Evolutionary conservation across 2,329 filamentous ascomycete genomes (phyloP), one percentile per base, ranked within the genome.

Genomic region (Penicillium sumatraense): DNA sequence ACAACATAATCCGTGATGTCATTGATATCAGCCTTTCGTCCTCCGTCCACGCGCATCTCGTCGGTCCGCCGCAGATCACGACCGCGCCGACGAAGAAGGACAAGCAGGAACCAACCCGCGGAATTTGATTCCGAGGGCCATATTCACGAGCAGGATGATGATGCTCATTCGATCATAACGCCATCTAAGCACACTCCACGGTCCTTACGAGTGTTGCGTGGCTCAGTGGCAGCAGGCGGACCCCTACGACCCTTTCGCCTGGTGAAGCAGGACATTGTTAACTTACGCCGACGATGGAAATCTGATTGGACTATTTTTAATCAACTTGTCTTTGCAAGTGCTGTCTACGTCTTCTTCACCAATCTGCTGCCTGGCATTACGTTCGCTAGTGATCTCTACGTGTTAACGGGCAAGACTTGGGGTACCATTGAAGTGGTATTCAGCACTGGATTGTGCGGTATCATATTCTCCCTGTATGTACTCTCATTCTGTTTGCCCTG

Each of bases 401-500:
- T 82, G 4, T 71, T 85, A 58, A 88, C 86, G 0, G 85, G 85
- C 13, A 74, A 81, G 64, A 85, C 81, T 24, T 88, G 85, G 83
- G 85, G 85, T 0, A 86, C 86, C 1, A 86, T 88, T 50, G 86
- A 88, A 66, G 84, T 88, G 7, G 85, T 89, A 1, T 83, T 88
- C 54, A 87, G 84, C 61, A 88, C 86, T 2, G 86, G 85, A 0
- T 70, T 89, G 2, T 88, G 85, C 68, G 84, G 85, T 1, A 68
- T 87, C 38, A 82, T 87, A 24, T 88, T 88, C 68, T 81, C 83
- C 10, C 52, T 87, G 83, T 85, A 70, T 11, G 61, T 57, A 20
- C 23, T 44, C 13, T 11, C n/a, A n/a, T n/a, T n/a, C n/a, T 18
- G 11, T 13, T 1, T 5, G 7, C 38, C 13, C 3, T 21, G 27